Evolutionary conservation across 192 early-diverging fungal genomes (phyloP).

Genomic region (Umbelopsis vinacea): DNA sequence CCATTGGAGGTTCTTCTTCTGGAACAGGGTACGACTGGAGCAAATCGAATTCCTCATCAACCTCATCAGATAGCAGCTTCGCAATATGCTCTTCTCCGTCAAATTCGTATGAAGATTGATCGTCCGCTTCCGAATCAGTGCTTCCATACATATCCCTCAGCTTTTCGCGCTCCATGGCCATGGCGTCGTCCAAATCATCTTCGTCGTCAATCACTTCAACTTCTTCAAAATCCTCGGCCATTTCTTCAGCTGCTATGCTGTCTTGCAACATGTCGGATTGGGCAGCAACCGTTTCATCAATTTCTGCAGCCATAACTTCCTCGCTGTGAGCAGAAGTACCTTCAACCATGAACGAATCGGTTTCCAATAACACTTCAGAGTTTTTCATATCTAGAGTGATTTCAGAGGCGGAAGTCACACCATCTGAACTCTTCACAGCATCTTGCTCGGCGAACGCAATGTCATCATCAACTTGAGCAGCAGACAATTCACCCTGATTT

Average conservation of each 20-base stretch:
- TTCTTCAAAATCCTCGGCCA: not conserved
- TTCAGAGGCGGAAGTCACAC: no score
- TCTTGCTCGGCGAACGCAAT: not conserved
- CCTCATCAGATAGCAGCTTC: not conserved
- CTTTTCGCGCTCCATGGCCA: not conserved
- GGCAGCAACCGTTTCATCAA: not conserved
- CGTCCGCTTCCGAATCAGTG: not conserved
- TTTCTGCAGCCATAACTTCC: not conserved
- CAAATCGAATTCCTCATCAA: not conserved
- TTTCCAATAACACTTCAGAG: no score
- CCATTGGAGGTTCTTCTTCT: not conserved
- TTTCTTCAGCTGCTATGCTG: not conserved
- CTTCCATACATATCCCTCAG: not conserved
- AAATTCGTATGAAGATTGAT: slow-evolving; percentile 11
- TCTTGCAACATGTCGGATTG: not conserved
- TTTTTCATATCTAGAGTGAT: no score
- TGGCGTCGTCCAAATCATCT: not conserved
- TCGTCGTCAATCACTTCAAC: not conserved
- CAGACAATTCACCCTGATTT: slow-evolving; percentile 27
- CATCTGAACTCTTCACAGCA: no score
- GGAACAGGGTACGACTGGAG: not conserved
- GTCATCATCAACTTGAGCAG: slow-evolving; percentile 24
- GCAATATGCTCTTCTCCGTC: slow-evolving; percentile 1
- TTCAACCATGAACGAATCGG: no score
- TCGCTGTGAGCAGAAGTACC: no score